Conservation (phyloP, 805 yeast species). For the Suhomyces emberorum region DNA sequence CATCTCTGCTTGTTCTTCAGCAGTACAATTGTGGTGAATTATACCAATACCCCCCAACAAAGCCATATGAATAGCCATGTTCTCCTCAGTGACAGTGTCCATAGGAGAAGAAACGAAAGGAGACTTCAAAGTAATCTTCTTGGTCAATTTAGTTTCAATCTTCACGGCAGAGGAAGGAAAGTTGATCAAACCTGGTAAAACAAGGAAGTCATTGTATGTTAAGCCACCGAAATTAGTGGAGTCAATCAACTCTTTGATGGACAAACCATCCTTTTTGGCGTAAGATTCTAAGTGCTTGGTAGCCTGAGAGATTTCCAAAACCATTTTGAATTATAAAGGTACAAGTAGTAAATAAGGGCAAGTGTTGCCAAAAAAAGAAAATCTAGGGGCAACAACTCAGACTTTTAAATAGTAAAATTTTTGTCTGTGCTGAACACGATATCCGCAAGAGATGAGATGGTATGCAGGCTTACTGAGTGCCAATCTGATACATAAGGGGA, state of each 20-base stretch:
- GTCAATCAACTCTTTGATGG: constrained; percentile 82
- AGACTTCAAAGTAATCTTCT: constrained; percentile 83
- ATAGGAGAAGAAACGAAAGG: constrained; percentile 98
- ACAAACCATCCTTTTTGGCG: constrained; percentile 77
- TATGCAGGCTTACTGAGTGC: too few species aligned
- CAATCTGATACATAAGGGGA: too few species aligned
- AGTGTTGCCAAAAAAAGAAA: constrained; percentile 43
- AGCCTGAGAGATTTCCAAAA: constrained; percentile 54
- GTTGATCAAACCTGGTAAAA: constrained; percentile 90
- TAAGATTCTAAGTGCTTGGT: constrained; percentile 63
- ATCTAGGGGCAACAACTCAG: too few species aligned
- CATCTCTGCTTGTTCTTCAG: constrained; percentile 98
- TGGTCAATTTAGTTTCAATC: constrained; percentile 85
- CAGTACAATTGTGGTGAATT: constrained; percentile 93
- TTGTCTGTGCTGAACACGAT: not conserved
- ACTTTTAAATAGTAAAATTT: constrained; percentile 7
- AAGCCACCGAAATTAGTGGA: constrained; percentile 89
- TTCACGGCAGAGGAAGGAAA: constrained; percentile 78
- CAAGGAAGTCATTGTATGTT: constrained; percentile 93
- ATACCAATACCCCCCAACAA: constrained; percentile 98
- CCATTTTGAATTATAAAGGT: constrained; percentile 20
- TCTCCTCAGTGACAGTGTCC: constrained; percentile 98
- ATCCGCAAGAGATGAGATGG: too few species aligned
- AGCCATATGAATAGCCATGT: constrained; percentile 98
- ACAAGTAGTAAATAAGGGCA: constrained; percentile 24